Base-by-base conservation (phyloP, 768 basidiomycete genomes). In the Russula olivacea region DNA sequence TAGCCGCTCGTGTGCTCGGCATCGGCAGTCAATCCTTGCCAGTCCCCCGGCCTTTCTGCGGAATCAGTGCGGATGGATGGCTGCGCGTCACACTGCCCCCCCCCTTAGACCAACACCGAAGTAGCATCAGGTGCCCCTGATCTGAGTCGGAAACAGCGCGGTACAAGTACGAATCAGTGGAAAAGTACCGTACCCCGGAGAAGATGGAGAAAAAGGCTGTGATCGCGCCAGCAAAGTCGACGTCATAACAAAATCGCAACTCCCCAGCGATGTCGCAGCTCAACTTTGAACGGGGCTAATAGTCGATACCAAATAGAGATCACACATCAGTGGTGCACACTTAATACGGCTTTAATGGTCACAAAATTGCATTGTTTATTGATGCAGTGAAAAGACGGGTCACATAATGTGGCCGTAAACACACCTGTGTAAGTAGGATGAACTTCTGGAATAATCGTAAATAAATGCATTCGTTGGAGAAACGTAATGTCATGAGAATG, bases 401-500 rank as follows among this genome's bases (percentile, higher is more conserved):
- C 12, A 36, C 36, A 32, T 48, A 43, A 58, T 45, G 47, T 43
- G 40, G 40, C 58, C 63, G n/a, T 38, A 50, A 50, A 51, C 52
- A 64, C 53, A 55, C 40, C 23, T 32, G 48, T 47, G 53, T 60
- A 56, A 17, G 61, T 61, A 55, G n/a, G 28, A 23, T 25, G 32
- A 50, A 55, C 28, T 60, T 17, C 57, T 49, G 51, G 15, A 25
- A n/a, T 40, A 47, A 54, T 36, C 21, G 51, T 56, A 48, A 48
- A 48, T 50, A 51, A 28, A 15, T 45, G 28, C 7, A 36, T 50
- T 32, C 49, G 32, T n/a, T 64, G 25, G 14, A 23, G 32, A 55
- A 55, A 28, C 53, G 53, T 64, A 40, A 59, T 28, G 51, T 63
- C 62, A 58, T 63, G 45, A 63, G 23, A 23, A 43, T 9, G 53